These are phyloP conservation scores for Carex sylvatica DNA, from an alignment of 202 grass and related monocot genomes.

Conservation along the genomic window DNA sequence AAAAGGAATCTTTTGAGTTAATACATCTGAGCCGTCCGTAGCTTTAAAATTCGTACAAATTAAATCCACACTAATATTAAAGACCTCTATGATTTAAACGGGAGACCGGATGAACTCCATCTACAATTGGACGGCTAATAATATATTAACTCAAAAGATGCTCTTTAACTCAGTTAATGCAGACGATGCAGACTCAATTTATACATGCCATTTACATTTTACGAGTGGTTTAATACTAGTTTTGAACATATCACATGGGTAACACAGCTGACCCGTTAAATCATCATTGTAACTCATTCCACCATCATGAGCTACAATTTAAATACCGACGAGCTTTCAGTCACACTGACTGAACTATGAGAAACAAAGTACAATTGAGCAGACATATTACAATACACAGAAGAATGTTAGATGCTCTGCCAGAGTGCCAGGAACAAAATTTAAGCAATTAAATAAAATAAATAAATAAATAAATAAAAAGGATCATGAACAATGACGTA, in stretches of 20 bases:
- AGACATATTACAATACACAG: neutral
- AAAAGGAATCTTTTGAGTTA: too few species aligned
- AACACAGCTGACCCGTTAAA: neutral
- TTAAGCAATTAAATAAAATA: neutral
- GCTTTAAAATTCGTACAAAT: too few species aligned
- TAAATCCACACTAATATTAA: too few species aligned
- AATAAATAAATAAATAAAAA: neutral
- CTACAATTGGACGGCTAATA: too few species aligned
- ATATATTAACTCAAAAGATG: too few species aligned
- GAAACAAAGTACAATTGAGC: neutral
- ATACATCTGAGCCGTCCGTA: too few species aligned
- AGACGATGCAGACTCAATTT: too few species aligned
- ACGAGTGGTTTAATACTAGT: neutral
- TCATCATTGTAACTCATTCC: neutral
- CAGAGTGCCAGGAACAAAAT: neutral
- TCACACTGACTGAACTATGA: neutral
- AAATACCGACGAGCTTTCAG: neutral
- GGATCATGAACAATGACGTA: neutral
- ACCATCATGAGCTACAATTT: neutral
- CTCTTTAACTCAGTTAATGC: too few species aligned
- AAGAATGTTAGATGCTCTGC: neutral
- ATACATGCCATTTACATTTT: neutral
- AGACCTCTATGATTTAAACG: too few species aligned
- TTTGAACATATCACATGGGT: neutral
- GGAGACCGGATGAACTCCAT: too few species aligned